phyloP scores from a whole-genome alignment of 192 early-diverging fungal species.

The Coemansia sp. region DNA sequence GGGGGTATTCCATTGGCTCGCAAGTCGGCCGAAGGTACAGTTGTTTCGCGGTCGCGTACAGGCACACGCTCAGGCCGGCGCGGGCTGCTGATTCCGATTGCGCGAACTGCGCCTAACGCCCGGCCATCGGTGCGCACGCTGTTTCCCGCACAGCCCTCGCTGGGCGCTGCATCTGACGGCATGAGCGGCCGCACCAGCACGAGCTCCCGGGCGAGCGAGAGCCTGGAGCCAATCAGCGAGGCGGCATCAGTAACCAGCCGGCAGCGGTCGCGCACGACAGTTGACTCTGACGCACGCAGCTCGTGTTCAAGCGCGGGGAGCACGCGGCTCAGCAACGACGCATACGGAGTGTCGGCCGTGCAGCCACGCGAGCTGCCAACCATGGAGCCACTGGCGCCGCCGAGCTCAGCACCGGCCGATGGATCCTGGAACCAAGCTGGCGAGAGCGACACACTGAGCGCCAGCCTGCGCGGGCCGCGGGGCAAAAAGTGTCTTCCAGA shows the following conservation, averaged over 20 bases:
- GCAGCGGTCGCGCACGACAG: constrained; percentile 39
- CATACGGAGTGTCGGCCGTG: neutral
- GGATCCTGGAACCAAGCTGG: constrained; percentile 13
- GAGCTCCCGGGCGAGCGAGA: constrained; percentile 44
- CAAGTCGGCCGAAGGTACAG: constrained; percentile 28
- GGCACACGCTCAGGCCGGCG: constrained; percentile 26
- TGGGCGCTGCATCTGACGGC: neutral
- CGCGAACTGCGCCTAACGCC: constrained; percentile 19
- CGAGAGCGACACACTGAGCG: constrained; percentile 16
- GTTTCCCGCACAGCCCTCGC: constrained; percentile 13
- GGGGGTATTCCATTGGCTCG: constrained; percentile 10
- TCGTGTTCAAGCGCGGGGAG: neutral
- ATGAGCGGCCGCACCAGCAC: constrained; percentile 19
- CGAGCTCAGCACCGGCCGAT: constrained; percentile 34
- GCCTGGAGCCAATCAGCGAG: constrained; percentile 51
- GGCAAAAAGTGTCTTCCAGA: constrained; percentile 52
- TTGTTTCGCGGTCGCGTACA: constrained; percentile 11
- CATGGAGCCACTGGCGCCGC: constrained; percentile 2
- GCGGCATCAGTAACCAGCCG: constrained; percentile 33
- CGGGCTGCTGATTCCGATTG: constrained; percentile 50
- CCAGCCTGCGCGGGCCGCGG: constrained; percentile 50
- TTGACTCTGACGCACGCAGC: constrained; percentile 31
- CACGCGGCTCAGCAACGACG: constrained; percentile 26
- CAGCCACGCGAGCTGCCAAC: neutral
- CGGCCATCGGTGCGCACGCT: constrained; percentile 44